Base-by-base conservation (phyloP, 768 basidiomycete genomes). In the Rhodocollybia butyracea region DNA sequence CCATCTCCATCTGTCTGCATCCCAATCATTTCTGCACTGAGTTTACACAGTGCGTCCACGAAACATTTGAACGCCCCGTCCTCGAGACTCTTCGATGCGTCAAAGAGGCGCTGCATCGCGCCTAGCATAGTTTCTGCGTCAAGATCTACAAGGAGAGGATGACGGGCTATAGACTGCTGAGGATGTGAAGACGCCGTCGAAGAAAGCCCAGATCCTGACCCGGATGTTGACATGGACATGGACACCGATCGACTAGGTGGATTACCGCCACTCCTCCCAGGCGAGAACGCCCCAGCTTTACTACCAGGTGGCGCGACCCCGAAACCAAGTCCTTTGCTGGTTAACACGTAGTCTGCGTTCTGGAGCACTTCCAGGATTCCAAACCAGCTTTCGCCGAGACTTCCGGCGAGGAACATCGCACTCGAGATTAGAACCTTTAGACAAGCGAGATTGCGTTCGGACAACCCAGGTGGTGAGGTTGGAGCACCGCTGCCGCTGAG, bases 11-110 rank as follows among this genome's bases (percentile, higher is more conserved):
- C 48, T 3, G 81, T 82, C 69, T 92, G 88, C 85, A 97, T 88
- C 34, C 88, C 88, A 19, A 98, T 84, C 94, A 98, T 98, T 69
- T 94, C 94, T 10, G 83, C 78, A 64, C 93, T 96, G 24, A 98
- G 73, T 63, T 82, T 86, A 67, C 93, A 95, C 48, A 98, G 69
- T 2, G 95, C 90, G 51, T 76, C 71, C 29, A 79, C 66, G 59
- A 98, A 98, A 60, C 85, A 79, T 45, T 76, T 78, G 71, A 95
- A 98, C 3, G 94, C 89, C 0, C 66, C 62, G 64, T 97, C 93
- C 56, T 94, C 90, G 58, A 98, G 64, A 59, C 86, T 86, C 67
- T 88, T 89, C 8, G 91, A 88, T 0, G 88, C 80, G 56, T 97
- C 94, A 61, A 98, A 96, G 36, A 98, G 71, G 8, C 88, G 78